Evolutionary conservation across 2,329 filamentous ascomycete genomes (phyloP), one percentile per base, ranked within the genome.

Genomic region (Magnaporthales sp.): DNA sequence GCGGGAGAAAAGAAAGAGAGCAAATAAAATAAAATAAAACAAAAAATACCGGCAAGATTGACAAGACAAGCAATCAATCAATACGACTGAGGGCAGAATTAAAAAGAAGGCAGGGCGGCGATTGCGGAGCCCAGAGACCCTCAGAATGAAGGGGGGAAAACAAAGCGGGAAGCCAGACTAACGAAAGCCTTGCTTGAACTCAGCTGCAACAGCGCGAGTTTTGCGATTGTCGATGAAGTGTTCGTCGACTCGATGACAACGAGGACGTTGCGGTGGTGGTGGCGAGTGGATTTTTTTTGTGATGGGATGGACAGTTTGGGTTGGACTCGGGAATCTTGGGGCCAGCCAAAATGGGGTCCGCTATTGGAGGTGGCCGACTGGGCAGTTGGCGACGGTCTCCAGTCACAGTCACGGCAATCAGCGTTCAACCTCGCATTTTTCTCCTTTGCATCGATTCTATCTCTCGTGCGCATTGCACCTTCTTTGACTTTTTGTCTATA

Each of bases 151-250:
- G 22, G 54, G 54, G 10, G 22, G 54, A 51, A 38, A 19, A 31
- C 54, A 56, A 65, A 60, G 31, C 15, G 54, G n/a, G 30, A 61
- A 65, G 64, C 64, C 64, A 65, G 64, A 65, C 64, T 65, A 65
- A 31, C 54, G 30, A 65, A 65, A 65, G 64, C 54, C 64, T 65
- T 65, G 64, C 64, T 61, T 56, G 51, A 30, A 56, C 64, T 60
- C 64, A 26, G 54, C 30, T 22, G 64, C 30, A 54, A 61, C 27
- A 64, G 31, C 62, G 31, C 62, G 32, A 31, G 62, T 31, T 32
- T 64, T 64, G 62, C 56, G 26, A 46, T 58, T 51, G 63, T 30
- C 46, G 51, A 30, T 32, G 51, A 32, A 65, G 30, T 60, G 51
- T 29, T 32, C 24, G 64, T 60, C 64, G 54, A 60, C 64, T 58